A percentile compares a stretch with the other conserved stretches of the same genome.
Evolutionary conservation across 345 rosid species (phyloP).

Genomic region (Eutrema japonicum): DNA sequence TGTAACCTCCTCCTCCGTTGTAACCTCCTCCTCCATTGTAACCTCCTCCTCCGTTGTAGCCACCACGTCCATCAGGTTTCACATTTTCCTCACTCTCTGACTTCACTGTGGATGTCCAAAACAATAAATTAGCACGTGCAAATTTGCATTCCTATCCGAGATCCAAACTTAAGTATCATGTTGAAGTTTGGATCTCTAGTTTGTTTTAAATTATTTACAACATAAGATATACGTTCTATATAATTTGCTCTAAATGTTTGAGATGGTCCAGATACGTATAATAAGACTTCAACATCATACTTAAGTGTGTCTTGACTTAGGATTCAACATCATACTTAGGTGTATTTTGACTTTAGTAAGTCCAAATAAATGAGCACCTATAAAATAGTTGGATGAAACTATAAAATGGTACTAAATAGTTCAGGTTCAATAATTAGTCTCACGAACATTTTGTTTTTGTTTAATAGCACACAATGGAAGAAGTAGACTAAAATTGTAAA

Average conservation of each 20-base stretch:
- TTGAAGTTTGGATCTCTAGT: too few relatives aligned
- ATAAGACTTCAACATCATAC: background rate
- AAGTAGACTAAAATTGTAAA: background rate
- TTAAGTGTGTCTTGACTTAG: background rate
- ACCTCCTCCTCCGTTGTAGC: background rate
- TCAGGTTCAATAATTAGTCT: background rate
- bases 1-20: background rate
- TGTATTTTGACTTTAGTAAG: too few relatives aligned
- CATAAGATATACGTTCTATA: too few relatives aligned
- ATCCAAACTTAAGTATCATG: too few relatives aligned
- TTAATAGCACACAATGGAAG: background rate
- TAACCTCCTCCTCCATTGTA: slow-evolving; percentile 4
- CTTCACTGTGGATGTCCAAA: background rate
- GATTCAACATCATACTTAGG: background rate
- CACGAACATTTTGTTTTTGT: background rate
- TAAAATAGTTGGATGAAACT: background rate
- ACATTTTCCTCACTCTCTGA: slow-evolving; percentile 20
- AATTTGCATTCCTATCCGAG: too few relatives aligned
- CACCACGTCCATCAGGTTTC: slow-evolving; percentile 8
- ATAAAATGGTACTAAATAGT: slow-evolving; percentile 4
- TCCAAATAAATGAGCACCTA: too few relatives aligned
- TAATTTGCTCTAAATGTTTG: background rate
- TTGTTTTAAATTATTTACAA: background rate
- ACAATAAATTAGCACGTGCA: too few relatives aligned
- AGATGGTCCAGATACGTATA: background rate